Evolutionary conservation across 352 stramenopile genomes (phyloP), one percentile per base, ranked within the genome.

Genomic region (Peronospora farinosa): DNA sequence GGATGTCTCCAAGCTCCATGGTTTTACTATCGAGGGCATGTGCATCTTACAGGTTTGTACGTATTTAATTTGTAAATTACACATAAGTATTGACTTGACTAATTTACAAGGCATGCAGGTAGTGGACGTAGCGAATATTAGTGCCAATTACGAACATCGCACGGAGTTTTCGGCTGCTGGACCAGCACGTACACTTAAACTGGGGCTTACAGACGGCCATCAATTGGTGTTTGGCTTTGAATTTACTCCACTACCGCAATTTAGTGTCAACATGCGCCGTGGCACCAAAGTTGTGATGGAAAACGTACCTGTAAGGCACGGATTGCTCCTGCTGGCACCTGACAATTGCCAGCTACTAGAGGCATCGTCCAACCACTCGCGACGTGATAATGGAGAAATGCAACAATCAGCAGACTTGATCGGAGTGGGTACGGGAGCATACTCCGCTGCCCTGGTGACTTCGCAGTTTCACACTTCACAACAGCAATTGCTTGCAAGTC

Each of bases 201-300:
- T 93, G n/a, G 76, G 73, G 44, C 69, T 93, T 30, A 93, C 79
- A 10, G 79, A 93, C 48, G 82, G 79, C 8, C 57, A 86, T 40
- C 78, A 89, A 65, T 57, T 87, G 36, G 70, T 78, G 0, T 91
- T 72, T 40, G 82, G 72, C 21, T 90, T 93, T 39, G 82, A 93
- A 53, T 87, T 70, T 58, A 65, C 47, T 19, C 67, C 69, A 42
- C 54, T 92, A 15, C 66, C 70, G 7, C 51, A 66, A 32, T 67
- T 92, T 45, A 85, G 61, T 25, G 53, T 81, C 17, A 73, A 69
- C 15, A 69, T 82, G 3, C 55, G 66, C 3, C 63, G 76, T 30
- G 78, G 80, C 16, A 78, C 74, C 21, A 92, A 92, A 62, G 69
- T 92, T 13, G 48, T 76, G 0, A 57, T 92, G 11, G 63, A 83